Conservation (phyloP, 148 eudicot species). For the Talinum fruticosum region DNA sequence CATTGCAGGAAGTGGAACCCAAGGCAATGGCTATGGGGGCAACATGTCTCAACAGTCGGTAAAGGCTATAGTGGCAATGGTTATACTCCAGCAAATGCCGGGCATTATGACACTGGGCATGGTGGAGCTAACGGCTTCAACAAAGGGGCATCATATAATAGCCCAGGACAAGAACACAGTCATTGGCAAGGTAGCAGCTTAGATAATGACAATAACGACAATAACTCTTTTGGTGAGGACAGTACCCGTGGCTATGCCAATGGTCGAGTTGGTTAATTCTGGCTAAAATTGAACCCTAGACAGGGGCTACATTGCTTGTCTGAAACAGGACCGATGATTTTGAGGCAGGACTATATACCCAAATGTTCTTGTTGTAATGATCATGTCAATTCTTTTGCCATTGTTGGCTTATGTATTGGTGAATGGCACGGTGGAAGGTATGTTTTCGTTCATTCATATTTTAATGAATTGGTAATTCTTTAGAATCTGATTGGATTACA, state of each 20-base stretch:
- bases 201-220: not conserved
- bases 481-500: not conserved
- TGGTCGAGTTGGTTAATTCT: slow-evolving; percentile 8
- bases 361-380: too few relatives aligned
- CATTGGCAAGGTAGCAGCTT: not conserved
- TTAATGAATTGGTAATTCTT: not conserved
- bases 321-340: not conserved
- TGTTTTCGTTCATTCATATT: not conserved
- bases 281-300: not conserved
- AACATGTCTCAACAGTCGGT: not conserved
- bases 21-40: not conserved
- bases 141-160: not conserved
- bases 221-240: not conserved
- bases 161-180: not conserved
- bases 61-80: not conserved
- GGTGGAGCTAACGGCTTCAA: not conserved
- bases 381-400: not conserved
- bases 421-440: not conserved
- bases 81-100: not conserved
- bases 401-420: not conserved
- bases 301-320: not conserved
- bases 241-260: slow-evolving; percentile 4
- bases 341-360: not conserved
- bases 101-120: not conserved
- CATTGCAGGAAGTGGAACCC: too few relatives aligned